These are phyloP conservation scores for Phytophthora palmivora DNA, from an alignment of 352 stramenopile genomes.

Conservation along the genomic window DNA sequence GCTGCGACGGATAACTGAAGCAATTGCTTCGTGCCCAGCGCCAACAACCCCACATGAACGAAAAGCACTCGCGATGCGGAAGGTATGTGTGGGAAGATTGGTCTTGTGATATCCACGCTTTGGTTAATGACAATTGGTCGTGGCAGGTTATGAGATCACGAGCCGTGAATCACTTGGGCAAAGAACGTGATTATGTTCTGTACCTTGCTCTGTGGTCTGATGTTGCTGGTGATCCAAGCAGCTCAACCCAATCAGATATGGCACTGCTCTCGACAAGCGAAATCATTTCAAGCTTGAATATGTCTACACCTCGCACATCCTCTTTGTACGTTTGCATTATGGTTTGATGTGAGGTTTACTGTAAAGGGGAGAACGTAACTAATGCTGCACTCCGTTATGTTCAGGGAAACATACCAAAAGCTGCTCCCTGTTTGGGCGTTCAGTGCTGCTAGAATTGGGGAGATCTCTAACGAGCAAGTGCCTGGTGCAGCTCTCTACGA, in stretches of 20 bases:
- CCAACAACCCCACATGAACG: conserved; percentile 51
- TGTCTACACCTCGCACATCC: conserved; percentile 29
- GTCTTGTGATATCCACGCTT: background rate
- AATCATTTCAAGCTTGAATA: conserved; percentile 29
- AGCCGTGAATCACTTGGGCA: conserved; percentile 59
- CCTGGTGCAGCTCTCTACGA: conserved; percentile 44
- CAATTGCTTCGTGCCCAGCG: conserved; percentile 45
- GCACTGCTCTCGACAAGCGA: conserved; percentile 38
- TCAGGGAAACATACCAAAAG: conserved; percentile 45
- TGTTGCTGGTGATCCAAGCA: conserved; percentile 11
- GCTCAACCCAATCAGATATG: conserved; percentile 10
- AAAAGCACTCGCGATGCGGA: conserved; percentile 68
- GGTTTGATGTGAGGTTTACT: no score
- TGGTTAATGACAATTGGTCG: background rate
- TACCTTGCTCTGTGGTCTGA: conserved; percentile 61
- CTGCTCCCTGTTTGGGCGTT: conserved; percentile 51
- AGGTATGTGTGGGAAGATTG: conserved; percentile 37
- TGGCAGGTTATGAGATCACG: conserved; percentile 72
- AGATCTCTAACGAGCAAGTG: conserved; percentile 8
- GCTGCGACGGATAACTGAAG: conserved; percentile 47
- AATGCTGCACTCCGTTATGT: conserved; percentile 2
- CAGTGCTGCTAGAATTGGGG: conserved; percentile 43
- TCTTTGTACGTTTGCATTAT: conserved; percentile 31
- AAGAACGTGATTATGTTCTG: conserved; percentile 72
- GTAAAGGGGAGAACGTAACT: background rate